These are phyloP conservation scores for Teunomyces tritomae DNA, from an alignment of 805 yeast genomes.

Conservation along the genomic window DNA sequence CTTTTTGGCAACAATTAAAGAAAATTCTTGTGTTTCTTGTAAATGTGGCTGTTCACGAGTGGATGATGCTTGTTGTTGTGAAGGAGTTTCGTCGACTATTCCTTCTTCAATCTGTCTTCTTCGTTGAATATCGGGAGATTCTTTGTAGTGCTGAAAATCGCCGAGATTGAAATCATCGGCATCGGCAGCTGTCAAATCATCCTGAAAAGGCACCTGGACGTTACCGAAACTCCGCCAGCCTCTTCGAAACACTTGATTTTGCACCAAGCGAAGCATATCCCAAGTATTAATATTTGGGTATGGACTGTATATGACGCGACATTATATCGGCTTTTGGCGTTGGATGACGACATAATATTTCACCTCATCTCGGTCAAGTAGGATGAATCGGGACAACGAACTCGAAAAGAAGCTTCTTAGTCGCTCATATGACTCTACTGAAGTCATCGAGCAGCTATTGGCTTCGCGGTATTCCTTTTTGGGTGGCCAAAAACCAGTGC, in stretches of 20 bases:
- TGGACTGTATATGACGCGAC: background rate
- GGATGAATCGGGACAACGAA: conserved; percentile 32
- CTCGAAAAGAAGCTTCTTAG: conserved; percentile 47
- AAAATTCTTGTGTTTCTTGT: background rate
- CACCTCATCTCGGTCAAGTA: background rate
- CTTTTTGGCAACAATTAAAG: background rate
- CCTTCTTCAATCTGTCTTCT: background rate
- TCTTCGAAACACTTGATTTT: background rate
- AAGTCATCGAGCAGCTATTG: conserved; percentile 38
- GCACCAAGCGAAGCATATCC: conserved; percentile 1
- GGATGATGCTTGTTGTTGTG: conserved; percentile 5
- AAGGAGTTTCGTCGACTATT: background rate
- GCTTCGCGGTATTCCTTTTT: conserved; percentile 44
- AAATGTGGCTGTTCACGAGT: too few relatives aligned
- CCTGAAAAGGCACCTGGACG: conserved; percentile 36
- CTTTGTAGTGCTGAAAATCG: conserved; percentile 37
- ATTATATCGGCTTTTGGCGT: background rate
- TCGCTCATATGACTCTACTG: conserved; percentile 39
- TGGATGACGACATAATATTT: too few relatives aligned
- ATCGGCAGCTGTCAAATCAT: conserved; percentile 33
- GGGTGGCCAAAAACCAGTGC: conserved; percentile 47
- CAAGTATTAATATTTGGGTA: background rate
- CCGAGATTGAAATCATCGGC: conserved; percentile 35
- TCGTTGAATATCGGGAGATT: conserved; percentile 1
- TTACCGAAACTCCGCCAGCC: conserved; percentile 9